A percentile compares a stretch with the other conserved stretches of the same genome.
These are phyloP conservation scores for Dissophora ornata DNA, from an alignment of 192 early-diverging fungal species.

Conservation along the genomic window DNA sequence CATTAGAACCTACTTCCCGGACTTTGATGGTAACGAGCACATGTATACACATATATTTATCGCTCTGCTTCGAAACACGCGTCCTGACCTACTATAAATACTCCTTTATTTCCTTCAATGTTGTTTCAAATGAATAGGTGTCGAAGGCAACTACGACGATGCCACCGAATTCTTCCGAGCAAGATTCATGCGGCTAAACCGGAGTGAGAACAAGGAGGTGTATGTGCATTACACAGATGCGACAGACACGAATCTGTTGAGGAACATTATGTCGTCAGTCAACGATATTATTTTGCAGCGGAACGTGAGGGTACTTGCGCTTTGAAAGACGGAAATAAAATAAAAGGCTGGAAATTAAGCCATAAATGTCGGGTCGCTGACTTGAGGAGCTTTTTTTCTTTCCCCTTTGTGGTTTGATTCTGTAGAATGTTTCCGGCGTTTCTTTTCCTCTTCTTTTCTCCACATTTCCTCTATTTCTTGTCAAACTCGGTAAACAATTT, in stretches of 20 bases:
- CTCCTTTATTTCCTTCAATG: too few species aligned
- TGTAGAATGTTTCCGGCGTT: too few species aligned
- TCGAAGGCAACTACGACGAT: slow-evolving; percentile 43
- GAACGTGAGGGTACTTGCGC: slow-evolving; percentile 23
- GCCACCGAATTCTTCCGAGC: slow-evolving; percentile 56
- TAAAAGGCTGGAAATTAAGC: neutral
- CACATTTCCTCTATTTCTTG: too few species aligned
- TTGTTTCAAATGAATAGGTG: too few species aligned
- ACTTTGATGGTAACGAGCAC: slow-evolving; percentile 61
- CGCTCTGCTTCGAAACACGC: too few species aligned
- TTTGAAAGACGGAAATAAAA: slow-evolving; percentile 8
- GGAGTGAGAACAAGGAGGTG: slow-evolving; percentile 59
- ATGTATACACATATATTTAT: too few species aligned
- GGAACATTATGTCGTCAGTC: slow-evolving; percentile 60
- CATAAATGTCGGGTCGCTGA: too few species aligned
- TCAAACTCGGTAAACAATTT: too few species aligned
- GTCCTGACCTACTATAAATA: too few species aligned
- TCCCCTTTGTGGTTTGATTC: too few species aligned
- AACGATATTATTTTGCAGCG: slow-evolving; percentile 44
- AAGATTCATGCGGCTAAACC: slow-evolving; percentile 61
- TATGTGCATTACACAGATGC: slow-evolving; percentile 68
- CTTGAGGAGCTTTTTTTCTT: too few species aligned
- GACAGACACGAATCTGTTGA: slow-evolving; percentile 62
- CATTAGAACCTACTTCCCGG: slow-evolving; percentile 64
- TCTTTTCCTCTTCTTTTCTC: too few species aligned